Percentiles rank a stretch among this genome's conserved stretches.
phyloP scores from a whole-genome alignment of 345 rosid genomes.

The Excoecaria agallocha region DNA sequence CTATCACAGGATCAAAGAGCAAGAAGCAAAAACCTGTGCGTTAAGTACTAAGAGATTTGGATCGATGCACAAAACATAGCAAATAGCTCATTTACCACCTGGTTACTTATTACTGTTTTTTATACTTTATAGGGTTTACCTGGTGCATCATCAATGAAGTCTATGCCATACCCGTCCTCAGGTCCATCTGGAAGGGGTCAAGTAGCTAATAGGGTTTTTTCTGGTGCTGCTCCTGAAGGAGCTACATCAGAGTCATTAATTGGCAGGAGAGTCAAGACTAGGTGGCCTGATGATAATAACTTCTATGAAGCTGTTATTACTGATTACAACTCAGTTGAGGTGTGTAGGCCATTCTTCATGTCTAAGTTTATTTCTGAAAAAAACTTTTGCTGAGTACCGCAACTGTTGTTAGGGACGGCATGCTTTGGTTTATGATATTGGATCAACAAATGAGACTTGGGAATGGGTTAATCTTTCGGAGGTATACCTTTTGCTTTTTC shows the following conservation, averaged over 20 bases:
- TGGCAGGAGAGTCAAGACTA: slow-evolving; percentile 74
- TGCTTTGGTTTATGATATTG: slow-evolving; percentile 82
- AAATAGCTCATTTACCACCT: background rate
- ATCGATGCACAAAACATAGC: slow-evolving; percentile 2
- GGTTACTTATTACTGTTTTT: slow-evolving; percentile 1
- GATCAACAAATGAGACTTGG: slow-evolving; percentile 75
- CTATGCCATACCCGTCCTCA: slow-evolving; percentile 47
- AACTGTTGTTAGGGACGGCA: slow-evolving; percentile 56
- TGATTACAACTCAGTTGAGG: slow-evolving; percentile 60
- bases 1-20: slow-evolving; percentile 54
- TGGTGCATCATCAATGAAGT: slow-evolving; percentile 59
- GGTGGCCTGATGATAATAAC: slow-evolving; percentile 94
- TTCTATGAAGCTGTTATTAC: slow-evolving; percentile 87
- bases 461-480: slow-evolving; percentile 91
- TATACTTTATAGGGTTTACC: slow-evolving; percentile 50
- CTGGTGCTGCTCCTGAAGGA: slow-evolving; percentile 46
- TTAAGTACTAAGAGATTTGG: slow-evolving; percentile 16
- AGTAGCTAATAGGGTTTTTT: slow-evolving; percentile 49
- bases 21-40: slow-evolving; percentile 79
- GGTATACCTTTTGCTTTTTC: slow-evolving; percentile 36
- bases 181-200: slow-evolving; percentile 62
- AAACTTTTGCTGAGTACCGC: slow-evolving; percentile 8
- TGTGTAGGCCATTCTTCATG: slow-evolving; percentile 26
- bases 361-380: slow-evolving; percentile 2
- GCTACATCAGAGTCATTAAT: slow-evolving; percentile 45